These are phyloP conservation scores for Syzygium aqueum DNA, from an alignment of 345 rosid species.

Conservation along the genomic window DNA sequence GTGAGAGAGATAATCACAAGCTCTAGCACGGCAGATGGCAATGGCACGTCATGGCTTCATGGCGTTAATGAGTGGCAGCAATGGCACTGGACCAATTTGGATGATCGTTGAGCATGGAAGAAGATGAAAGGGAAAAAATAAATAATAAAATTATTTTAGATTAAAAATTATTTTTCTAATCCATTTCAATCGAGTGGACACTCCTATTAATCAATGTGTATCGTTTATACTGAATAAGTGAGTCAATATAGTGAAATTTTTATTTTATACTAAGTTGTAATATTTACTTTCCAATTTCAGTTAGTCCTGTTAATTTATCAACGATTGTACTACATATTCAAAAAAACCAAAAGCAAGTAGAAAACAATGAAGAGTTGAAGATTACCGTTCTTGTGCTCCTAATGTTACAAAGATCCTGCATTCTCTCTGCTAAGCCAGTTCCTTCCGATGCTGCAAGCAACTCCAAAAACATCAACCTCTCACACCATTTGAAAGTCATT, in stretches of 20 bases:
- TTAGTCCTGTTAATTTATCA: not conserved
- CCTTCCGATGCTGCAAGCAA: not conserved
- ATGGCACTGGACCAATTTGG: too few species aligned
- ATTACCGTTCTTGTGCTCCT: not conserved
- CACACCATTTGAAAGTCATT: not conserved
- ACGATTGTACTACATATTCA: not conserved
- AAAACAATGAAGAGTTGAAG: not conserved
- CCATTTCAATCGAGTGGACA: not conserved
- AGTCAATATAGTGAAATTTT: not conserved
- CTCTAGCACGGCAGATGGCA: rapidly evolving
- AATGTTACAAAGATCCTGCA: not conserved
- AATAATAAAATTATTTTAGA: too few species aligned
- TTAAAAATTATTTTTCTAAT: too few species aligned
- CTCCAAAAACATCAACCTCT: not conserved
- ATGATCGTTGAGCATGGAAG: too few species aligned
- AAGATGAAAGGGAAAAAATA: too few species aligned
- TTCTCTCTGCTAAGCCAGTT: not conserved
- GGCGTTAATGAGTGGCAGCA: too few species aligned
- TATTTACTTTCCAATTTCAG: not conserved
- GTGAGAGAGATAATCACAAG: not conserved
- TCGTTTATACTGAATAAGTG: too few species aligned
- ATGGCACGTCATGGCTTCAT: not conserved
- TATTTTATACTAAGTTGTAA: not conserved
- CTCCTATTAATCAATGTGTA: not conserved
- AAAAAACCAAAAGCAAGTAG: not conserved